Percentiles rank a stretch among this genome's conserved stretches.
Evolutionary conservation across 2,329 filamentous ascomycete genomes (phyloP).

Genomic region (Aspergillus sp.): DNA sequence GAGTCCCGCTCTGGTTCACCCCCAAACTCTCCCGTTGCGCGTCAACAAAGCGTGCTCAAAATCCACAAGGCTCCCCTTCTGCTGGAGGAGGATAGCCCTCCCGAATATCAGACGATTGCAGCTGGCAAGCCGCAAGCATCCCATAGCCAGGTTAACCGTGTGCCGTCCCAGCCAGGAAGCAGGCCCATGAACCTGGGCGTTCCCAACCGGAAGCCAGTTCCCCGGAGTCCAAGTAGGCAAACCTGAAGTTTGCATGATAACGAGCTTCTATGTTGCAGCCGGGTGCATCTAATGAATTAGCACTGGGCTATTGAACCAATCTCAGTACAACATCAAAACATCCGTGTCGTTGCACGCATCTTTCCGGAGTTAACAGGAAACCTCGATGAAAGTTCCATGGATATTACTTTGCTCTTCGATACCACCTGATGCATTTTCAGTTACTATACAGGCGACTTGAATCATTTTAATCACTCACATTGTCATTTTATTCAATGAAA

Average conservation of each 20-base stretch:
- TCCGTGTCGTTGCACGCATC: neutral
- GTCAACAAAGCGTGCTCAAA: slow-evolving; percentile 37
- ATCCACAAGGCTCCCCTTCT: slow-evolving; percentile 26
- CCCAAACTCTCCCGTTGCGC: slow-evolving; percentile 31
- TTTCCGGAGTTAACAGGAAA: neutral
- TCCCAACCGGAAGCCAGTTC: slow-evolving; percentile 42
- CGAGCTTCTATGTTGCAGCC: neutral
- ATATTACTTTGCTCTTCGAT: neutral
- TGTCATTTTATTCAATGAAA: neutral
- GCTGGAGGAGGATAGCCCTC: slow-evolving; percentile 30
- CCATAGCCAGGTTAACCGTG: slow-evolving; percentile 18
- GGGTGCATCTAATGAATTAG: neutral
- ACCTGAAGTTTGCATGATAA: neutral
- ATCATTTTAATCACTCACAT: neutral
- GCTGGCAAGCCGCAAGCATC: slow-evolving; percentile 18
- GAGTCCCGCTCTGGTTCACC: slow-evolving; percentile 39
- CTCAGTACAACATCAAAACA: neutral
- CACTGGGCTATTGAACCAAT: neutral
- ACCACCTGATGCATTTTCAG: neutral
- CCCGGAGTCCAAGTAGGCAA: slow-evolving; percentile 27
- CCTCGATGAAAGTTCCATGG: neutral
- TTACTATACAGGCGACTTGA: neutral
- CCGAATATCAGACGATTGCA: slow-evolving; percentile 33
- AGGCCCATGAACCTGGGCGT: slow-evolving; percentile 41
- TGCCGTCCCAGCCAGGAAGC: slow-evolving; percentile 25